These are phyloP conservation scores for Pythium chondricola DNA, from an alignment of 352 stramenopile genomes.

Conservation along the genomic window DNA sequence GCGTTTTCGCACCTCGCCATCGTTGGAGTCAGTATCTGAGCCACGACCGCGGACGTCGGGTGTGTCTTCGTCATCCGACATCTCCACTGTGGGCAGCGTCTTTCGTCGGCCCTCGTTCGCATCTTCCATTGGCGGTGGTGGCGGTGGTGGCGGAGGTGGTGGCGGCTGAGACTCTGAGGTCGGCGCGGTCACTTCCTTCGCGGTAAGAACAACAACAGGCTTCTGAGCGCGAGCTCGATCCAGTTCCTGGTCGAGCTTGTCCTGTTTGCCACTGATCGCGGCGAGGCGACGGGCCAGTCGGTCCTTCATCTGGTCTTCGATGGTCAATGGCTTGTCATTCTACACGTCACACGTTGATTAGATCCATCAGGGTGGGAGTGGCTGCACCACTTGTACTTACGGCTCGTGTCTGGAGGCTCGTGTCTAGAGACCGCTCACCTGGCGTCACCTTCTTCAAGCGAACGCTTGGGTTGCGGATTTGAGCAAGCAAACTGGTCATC, in stretches of 20 bases:
- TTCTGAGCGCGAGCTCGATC: slow-evolving; percentile 68
- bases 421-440: too few relatives aligned
- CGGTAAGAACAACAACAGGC: slow-evolving; percentile 67
- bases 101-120: slow-evolving; percentile 23
- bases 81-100: slow-evolving; percentile 58
- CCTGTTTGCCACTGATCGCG: slow-evolving; percentile 79
- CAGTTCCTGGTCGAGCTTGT: slow-evolving; percentile 72
- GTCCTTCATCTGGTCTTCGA: slow-evolving; percentile 79
- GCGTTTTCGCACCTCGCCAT: slow-evolving; percentile 59
- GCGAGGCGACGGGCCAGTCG: slow-evolving; percentile 70
- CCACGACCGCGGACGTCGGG: slow-evolving; percentile 24
- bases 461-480: slow-evolving; percentile 25
- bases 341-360: too few relatives aligned
- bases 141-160: slow-evolving; percentile 28
- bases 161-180: slow-evolving; percentile 23
- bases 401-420: too few relatives aligned
- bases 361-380: background rate
- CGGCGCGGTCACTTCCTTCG: slow-evolving; percentile 64
- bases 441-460: slow-evolving; percentile 16
- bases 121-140: slow-evolving; percentile 16
- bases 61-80: slow-evolving; percentile 76
- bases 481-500: slow-evolving; percentile 16
- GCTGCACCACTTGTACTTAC: too few relatives aligned
- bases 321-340: slow-evolving; percentile 54
- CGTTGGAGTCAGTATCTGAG: slow-evolving; percentile 55